Evolutionary conservation across 2,329 filamentous ascomycete genomes (phyloP).

Genomic region (Zelopaecilomyces penicillatus): DNA sequence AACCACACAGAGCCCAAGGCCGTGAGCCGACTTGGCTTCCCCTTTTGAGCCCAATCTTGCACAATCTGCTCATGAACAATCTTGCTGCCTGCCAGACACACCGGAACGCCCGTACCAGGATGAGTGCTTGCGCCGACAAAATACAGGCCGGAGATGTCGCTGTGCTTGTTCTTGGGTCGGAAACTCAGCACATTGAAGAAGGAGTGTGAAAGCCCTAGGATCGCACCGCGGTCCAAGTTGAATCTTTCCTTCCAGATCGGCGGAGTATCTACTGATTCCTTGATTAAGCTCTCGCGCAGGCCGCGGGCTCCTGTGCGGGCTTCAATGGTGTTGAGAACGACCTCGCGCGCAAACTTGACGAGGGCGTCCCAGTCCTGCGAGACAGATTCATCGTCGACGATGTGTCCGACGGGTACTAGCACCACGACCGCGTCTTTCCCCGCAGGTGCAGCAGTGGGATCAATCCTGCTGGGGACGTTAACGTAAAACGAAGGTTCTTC

Average conservation of each 20-base stretch:
- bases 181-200: conserved; percentile 68
- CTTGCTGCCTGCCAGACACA: conserved; percentile 61
- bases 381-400: conserved; percentile 29
- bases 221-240: conserved; percentile 68
- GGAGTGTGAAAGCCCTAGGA: conserved; percentile 61
- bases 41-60: neutral
- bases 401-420: conserved; percentile 63
- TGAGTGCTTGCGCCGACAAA: conserved; percentile 71
- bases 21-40: no score
- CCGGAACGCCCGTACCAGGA: conserved; percentile 68
- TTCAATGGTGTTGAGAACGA: conserved; percentile 53
- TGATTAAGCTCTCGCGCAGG: conserved; percentile 37
- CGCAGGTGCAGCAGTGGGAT: conserved; percentile 56
- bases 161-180: conserved; percentile 49
- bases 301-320: conserved; percentile 49
- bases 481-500: conserved; percentile 66
- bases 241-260: conserved; percentile 56
- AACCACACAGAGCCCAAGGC: no score
- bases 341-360: conserved; percentile 47
- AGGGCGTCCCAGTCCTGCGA: conserved; percentile 55
- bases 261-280: conserved; percentile 61
- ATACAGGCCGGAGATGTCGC: conserved; percentile 45
- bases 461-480: conserved; percentile 64
- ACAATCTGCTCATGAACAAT: conserved; percentile 42
- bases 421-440: conserved; percentile 60